A percentile compares a stretch with the other conserved stretches of the same genome.
phyloP scores from a whole-genome alignment of 2,329 filamentous ascomycete genomes.

The Fusarium sp. region DNA sequence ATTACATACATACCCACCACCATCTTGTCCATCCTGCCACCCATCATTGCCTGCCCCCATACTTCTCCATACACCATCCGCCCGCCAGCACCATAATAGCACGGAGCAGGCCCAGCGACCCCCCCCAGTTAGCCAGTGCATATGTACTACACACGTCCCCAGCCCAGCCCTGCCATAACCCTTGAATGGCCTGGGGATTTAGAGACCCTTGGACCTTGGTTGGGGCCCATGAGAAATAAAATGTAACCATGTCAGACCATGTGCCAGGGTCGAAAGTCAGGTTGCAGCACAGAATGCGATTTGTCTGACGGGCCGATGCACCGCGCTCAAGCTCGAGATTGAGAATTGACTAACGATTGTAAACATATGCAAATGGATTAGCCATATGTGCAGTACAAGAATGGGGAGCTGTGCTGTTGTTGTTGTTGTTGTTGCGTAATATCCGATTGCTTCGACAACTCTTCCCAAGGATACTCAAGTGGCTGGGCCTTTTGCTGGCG shows the following conservation, averaged over 20 bases:
- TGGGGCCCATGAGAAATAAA: slow-evolving; percentile 18
- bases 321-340: slow-evolving; percentile 38
- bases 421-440: neutral
- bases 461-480: slow-evolving; percentile 1
- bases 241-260: slow-evolving; percentile 45
- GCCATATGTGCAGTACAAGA: slow-evolving; percentile 29
- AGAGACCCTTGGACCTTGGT: slow-evolving; percentile 27
- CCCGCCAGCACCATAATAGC: slow-evolving; percentile 23
- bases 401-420: slow-evolving; percentile 17
- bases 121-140: slow-evolving; percentile 6
- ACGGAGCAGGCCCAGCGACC: slow-evolving; percentile 14
- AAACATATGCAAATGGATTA: slow-evolving; percentile 36
- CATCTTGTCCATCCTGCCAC: slow-evolving; percentile 14
- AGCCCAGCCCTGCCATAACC: neutral
- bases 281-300: slow-evolving; percentile 28
- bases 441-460: slow-evolving; percentile 1
- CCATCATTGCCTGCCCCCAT: slow-evolving; percentile 34
- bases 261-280: slow-evolving; percentile 41
- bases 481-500: slow-evolving; percentile 32
- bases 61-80: slow-evolving; percentile 17
- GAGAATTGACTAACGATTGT: slow-evolving; percentile 42
- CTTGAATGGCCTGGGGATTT: slow-evolving; percentile 15
- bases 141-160: slow-evolving; percentile 2
- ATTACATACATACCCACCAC: no score
- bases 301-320: slow-evolving; percentile 43